These are phyloP conservation scores for Apiospora aurea DNA, from an alignment of 2,329 filamentous ascomycete species.

Conservation along the genomic window DNA sequence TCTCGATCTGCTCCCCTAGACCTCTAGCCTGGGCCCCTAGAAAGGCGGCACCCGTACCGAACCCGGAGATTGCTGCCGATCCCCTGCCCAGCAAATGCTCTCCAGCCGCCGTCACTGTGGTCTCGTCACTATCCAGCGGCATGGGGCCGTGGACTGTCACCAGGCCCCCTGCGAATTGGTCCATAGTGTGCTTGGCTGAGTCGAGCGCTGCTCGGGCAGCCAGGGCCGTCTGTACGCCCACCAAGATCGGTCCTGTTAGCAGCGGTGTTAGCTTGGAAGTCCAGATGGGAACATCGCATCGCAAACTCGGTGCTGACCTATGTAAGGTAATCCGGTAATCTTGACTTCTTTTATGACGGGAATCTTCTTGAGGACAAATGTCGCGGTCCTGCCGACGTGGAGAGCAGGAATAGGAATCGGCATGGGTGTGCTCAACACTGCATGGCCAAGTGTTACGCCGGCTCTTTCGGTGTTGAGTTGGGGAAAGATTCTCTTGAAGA, in stretches of 20 bases:
- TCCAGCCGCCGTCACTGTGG: no score
- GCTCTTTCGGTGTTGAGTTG: background rate
- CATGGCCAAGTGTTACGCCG: background rate
- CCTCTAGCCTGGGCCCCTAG: background rate
- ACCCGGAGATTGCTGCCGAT: background rate
- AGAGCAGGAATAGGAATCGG: background rate
- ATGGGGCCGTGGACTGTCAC: background rate
- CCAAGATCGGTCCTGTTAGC: background rate
- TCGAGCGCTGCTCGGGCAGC: background rate
- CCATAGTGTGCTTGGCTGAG: background rate
- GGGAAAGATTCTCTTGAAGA: background rate
- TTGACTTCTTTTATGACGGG: background rate
- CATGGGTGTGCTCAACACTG: background rate
- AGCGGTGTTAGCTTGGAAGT: background rate
- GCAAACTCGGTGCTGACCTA: background rate
- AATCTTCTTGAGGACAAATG: background rate
- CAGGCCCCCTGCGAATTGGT: background rate
- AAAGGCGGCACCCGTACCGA: background rate
- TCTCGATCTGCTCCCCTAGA: background rate
- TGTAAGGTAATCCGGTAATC: background rate
- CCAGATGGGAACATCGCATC: no score
- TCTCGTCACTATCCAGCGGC: background rate
- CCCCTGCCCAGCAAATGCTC: background rate
- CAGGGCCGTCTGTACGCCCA: background rate
- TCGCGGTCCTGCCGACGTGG: background rate